Evolutionary conservation across 805 yeast genomes (phyloP).

Genomic region (Candida alai): DNA sequence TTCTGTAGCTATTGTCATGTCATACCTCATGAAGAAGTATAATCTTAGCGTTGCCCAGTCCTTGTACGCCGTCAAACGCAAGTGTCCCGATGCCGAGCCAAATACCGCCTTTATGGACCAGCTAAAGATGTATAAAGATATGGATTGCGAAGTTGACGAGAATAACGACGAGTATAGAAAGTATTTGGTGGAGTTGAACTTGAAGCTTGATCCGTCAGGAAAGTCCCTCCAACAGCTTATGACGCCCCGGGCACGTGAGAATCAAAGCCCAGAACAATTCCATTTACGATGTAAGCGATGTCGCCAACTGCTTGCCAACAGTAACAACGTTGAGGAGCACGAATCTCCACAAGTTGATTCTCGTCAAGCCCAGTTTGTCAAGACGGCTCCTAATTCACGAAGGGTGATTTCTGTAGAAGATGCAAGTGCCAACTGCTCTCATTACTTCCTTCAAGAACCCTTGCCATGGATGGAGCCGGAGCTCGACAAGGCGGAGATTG

Average conservation of each 20-base stretch:
- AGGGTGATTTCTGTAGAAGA: constrained; percentile 55
- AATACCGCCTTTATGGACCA: constrained; percentile 75
- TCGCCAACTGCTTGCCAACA: constrained; percentile 63
- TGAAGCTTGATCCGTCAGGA: constrained; percentile 41
- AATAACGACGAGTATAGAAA: constrained; percentile 21
- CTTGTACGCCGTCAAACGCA: constrained; percentile 69
- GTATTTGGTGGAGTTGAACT: constrained; percentile 21
- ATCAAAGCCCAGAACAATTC: constrained; percentile 13
- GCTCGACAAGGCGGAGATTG: constrained; percentile 67
- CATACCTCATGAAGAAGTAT: constrained; percentile 50
- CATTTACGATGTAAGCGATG: constrained; percentile 79
- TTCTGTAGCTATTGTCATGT: constrained; percentile 43
- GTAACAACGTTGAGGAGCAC: constrained; percentile 61
- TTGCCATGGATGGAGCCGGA: constrained; percentile 88
- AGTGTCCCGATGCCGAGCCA: constrained; percentile 59
- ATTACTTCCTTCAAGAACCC: constrained; percentile 78
- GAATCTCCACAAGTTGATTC: constrained; percentile 62
- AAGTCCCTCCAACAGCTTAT: constrained; percentile 23
- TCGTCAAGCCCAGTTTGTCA: constrained; percentile 61
- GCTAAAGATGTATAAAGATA: constrained; percentile 52
- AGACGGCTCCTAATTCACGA: constrained; percentile 57
- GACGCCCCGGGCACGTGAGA: constrained; percentile 5
- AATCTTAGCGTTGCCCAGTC: constrained; percentile 59
- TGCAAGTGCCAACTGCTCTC: constrained; percentile 69
- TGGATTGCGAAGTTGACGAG: constrained; percentile 25